These are phyloP conservation scores for Kodamaea jinghongensis DNA, from an alignment of 805 yeast genomes.

Conservation along the genomic window DNA sequence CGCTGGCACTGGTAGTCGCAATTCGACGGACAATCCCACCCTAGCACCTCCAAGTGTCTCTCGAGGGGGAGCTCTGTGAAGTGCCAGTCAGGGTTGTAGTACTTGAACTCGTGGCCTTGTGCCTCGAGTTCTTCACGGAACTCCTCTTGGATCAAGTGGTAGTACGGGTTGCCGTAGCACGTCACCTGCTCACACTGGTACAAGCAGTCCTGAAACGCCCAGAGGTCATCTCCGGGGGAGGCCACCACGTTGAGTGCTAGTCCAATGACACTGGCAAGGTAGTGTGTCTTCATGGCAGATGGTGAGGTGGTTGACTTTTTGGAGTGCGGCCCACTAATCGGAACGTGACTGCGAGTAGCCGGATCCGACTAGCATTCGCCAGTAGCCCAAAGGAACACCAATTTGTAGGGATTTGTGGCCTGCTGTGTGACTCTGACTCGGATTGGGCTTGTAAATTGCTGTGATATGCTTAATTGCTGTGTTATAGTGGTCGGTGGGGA, in stretches of 20 bases:
- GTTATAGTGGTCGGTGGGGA: no score
- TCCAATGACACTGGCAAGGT: no score
- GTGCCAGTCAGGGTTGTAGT: slow-evolving; percentile 30
- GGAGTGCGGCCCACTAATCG: no score
- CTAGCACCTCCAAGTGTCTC: slow-evolving; percentile 42
- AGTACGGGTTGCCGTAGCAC: slow-evolving; percentile 28
- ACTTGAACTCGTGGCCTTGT: slow-evolving; percentile 17
- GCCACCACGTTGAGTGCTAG: slow-evolving; percentile 3
- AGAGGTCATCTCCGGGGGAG: slow-evolving; percentile 62
- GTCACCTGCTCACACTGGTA: slow-evolving; percentile 46
- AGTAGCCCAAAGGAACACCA: no score
- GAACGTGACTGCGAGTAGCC: no score
- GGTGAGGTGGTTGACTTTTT: no score
- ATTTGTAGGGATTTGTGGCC: no score
- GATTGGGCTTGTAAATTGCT: no score
- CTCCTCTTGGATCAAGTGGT: slow-evolving; percentile 22
- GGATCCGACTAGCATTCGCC: no score
- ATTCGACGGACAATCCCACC: slow-evolving; percentile 46
- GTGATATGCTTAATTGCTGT: no score
- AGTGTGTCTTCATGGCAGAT: no score
- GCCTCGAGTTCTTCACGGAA: slow-evolving; percentile 16
- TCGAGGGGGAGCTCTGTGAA: slow-evolving; percentile 43
- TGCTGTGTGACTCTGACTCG: no score
- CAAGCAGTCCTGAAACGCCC: slow-evolving; percentile 54
- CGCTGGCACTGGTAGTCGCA: slow-evolving; percentile 96